Conservation (phyloP, 2,329 filamentous ascomycete species). For the Penicillium sp. region DNA sequence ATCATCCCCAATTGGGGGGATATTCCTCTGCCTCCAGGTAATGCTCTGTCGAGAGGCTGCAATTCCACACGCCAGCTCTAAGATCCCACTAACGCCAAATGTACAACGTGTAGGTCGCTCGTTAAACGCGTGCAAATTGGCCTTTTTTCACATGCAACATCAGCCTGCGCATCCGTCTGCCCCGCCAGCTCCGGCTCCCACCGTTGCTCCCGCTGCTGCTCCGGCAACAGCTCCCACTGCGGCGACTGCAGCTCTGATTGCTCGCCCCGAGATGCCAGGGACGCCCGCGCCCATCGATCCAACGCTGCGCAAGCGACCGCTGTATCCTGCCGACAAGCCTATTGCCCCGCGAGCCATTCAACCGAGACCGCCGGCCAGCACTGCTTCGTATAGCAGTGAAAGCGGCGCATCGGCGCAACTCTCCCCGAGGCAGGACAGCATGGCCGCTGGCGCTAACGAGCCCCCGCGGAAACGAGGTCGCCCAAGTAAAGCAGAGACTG, state of each 20-base stretch:
- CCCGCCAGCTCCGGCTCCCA: no score
- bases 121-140: constrained; percentile 38
- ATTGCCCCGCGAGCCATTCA: constrained; percentile 39
- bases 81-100: neutral
- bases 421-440: constrained; percentile 34
- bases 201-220: no score
- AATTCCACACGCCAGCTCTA: no score
- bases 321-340: constrained; percentile 32
- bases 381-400: constrained; percentile 35
- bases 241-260: constrained; percentile 20
- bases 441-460: constrained; percentile 29
- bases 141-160: constrained; percentile 36
- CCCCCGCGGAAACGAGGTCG: constrained; percentile 44
- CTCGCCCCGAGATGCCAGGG: constrained; percentile 24
- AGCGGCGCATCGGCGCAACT: constrained; percentile 34
- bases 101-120: constrained; percentile 33
- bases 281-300: constrained; percentile 27
- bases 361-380: constrained; percentile 37
- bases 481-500: constrained; percentile 43
- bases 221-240: no score
- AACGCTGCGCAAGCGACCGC: constrained; percentile 32
- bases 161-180: constrained; percentile 9
- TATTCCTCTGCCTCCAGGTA: constrained; percentile 46
- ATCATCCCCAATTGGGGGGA: constrained; percentile 40
- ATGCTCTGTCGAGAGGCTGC: no score